A percentile compares a stretch with the other conserved stretches of the same genome.
These are phyloP conservation scores for Spathaspora boniae DNA, from an alignment of 805 yeast species.

Conservation along the genomic window DNA sequence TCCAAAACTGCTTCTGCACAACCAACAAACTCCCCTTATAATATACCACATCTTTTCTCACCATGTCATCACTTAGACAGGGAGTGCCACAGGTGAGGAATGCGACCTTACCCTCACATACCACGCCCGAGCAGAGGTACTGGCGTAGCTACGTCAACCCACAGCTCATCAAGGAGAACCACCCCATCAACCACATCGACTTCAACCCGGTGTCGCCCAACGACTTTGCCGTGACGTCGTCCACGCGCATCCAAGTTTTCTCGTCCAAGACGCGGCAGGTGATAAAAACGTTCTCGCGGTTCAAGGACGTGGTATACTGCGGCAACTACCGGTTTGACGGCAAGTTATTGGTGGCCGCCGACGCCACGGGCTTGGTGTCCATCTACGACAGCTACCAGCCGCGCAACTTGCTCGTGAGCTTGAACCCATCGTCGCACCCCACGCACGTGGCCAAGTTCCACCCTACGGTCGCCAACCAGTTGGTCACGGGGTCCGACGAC, in stretches of 20 bases:
- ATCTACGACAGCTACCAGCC: conserved; percentile 83
- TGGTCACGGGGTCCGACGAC: conserved; percentile 90
- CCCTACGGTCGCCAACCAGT: conserved; percentile 65
- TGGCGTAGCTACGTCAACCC: conserved; percentile 88
- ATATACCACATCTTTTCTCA: no score
- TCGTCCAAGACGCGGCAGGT: conserved; percentile 94
- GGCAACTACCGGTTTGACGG: conserved; percentile 94
- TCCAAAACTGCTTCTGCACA: no score
- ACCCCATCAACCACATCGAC: conserved; percentile 81
- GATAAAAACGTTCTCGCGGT: conserved; percentile 76
- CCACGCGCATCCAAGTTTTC: conserved; percentile 87
- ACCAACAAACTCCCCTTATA: no score
- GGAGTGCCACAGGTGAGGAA: conserved; percentile 63
- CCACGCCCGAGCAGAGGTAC: conserved; percentile 89
- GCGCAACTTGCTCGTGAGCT: conserved; percentile 71
- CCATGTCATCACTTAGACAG: conserved; percentile 72
- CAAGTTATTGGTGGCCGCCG: conserved; percentile 87
- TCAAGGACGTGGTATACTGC: conserved; percentile 86
- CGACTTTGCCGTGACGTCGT: conserved; percentile 90
- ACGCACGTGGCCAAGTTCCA: conserved; percentile 93
- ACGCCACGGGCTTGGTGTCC: conserved; percentile 90
- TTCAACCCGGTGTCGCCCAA: conserved; percentile 85
- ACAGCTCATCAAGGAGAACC: conserved; percentile 88
- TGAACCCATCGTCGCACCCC: conserved; percentile 82
- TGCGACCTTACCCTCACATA: conserved; percentile 76